These are phyloP conservation scores for Nepenthes mirabilis DNA, from an alignment of 148 eudicot species.

Conservation along the genomic window DNA sequence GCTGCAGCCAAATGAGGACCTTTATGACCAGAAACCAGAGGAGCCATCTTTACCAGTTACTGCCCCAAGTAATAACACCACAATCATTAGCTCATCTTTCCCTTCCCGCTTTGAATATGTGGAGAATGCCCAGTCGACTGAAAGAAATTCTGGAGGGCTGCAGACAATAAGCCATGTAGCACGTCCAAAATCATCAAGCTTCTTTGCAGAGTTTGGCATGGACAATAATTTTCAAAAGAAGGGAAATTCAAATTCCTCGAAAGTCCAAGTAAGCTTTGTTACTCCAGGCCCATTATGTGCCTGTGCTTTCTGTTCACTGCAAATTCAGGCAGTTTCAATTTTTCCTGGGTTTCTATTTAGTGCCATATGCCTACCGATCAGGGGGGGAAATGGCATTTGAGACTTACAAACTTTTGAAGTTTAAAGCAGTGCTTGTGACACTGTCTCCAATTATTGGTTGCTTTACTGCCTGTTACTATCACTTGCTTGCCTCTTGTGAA, in stretches of 20 bases:
- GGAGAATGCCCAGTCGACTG: constrained; percentile 46
- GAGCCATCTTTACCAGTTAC: constrained; percentile 69
- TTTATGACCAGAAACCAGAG: constrained; percentile 96
- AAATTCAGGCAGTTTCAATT: neutral
- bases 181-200: constrained; percentile 74
- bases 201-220: constrained; percentile 96
- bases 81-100: constrained; percentile 40
- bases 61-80: constrained; percentile 32
- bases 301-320: neutral
- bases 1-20: constrained; percentile 75
- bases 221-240: constrained; percentile 67
- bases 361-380: too few relatives aligned
- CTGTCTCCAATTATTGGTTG: too few relatives aligned
- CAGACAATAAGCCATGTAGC: constrained; percentile 56
- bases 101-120: constrained; percentile 82
- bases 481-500: too few relatives aligned
- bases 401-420: too few relatives aligned
- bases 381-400: too few relatives aligned
- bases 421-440: too few relatives aligned
- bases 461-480: too few relatives aligned
- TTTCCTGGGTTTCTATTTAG: too few relatives aligned
- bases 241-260: constrained; percentile 49
- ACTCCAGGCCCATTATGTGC: constrained; percentile 1
- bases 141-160: constrained; percentile 41
- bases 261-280: constrained; percentile 51